These are phyloP conservation scores for Spathaspora gorwiae DNA, from an alignment of 805 yeast genomes.

Conservation along the genomic window DNA sequence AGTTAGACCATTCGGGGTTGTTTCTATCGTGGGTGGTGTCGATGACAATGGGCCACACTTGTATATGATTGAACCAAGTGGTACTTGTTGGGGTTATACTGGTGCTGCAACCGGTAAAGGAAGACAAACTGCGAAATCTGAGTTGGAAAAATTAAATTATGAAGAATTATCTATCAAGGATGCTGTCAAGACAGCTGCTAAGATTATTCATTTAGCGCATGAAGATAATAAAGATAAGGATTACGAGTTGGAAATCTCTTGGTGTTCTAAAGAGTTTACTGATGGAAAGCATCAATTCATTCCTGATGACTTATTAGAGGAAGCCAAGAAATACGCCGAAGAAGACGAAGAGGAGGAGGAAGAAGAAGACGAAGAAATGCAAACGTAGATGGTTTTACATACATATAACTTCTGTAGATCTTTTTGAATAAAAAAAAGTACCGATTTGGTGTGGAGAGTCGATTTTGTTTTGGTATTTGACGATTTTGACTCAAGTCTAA, in stretches of 20 bases:
- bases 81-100: constrained; percentile 93
- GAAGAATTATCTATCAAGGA: constrained; percentile 67
- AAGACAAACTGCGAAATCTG: constrained; percentile 95
- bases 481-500: too few relatives aligned
- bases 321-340: constrained; percentile 80
- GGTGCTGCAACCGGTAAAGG: constrained; percentile 99
- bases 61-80: constrained; percentile 97
- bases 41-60: constrained; percentile 88
- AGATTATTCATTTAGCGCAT: constrained; percentile 87
- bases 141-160: constrained; percentile 83
- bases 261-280: constrained; percentile 78
- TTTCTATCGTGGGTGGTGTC: constrained; percentile 89
- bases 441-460: too few relatives aligned
- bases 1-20: constrained; percentile 95
- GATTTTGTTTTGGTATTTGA: too few relatives aligned
- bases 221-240: constrained; percentile 98
- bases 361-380: constrained; percentile 50
- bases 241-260: constrained; percentile 88
- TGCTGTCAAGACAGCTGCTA: constrained; percentile 91
- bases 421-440: too few relatives aligned
- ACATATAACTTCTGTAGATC: neutral
- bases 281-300: constrained; percentile 75
- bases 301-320: constrained; percentile 72
- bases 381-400: neutral
- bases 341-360: constrained; percentile 78